Evolutionary conservation across 202 grass and related monocot genomes (phyloP).

Genomic region (Musa balbisiana): DNA sequence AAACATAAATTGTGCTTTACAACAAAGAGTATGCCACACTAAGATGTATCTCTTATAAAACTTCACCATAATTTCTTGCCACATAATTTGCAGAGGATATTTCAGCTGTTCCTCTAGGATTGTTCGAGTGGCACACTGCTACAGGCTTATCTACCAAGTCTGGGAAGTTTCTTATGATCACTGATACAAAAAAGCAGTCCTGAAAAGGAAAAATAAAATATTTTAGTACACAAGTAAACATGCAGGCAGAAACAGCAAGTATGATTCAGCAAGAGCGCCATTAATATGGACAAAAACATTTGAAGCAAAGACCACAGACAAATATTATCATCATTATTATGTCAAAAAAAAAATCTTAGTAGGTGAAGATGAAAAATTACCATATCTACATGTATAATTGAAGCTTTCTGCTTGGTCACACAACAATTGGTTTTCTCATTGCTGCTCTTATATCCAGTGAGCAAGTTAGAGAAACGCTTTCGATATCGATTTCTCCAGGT

Average conservation of each 20-base stretch:
- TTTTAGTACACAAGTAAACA: constrained; percentile 13
- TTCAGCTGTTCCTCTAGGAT: constrained; percentile 90
- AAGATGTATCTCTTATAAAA: constrained; percentile 8
- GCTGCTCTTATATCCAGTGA: constrained; percentile 36
- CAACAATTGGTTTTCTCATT: constrained; percentile 20
- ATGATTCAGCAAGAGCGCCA: not conserved
- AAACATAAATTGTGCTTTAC: not conserved
- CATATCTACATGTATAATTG: constrained; percentile 87
- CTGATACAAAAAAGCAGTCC: constrained; percentile 97
- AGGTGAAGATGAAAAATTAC: constrained; percentile 29
- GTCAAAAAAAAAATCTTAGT: not conserved
- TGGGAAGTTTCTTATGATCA: constrained; percentile 73
- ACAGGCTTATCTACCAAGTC: constrained; percentile 80
- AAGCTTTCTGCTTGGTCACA: constrained; percentile 43
- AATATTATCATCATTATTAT: not conserved
- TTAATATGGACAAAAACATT: not conserved
- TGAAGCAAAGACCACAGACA: not conserved
- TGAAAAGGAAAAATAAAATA: constrained; percentile 26
- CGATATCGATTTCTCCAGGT: constrained; percentile 93
- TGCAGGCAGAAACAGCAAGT: not conserved
- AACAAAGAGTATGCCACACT: not conserved
- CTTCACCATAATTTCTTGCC: constrained; percentile 63
- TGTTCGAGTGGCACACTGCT: constrained; percentile 89
- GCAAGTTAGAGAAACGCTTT: constrained; percentile 58
- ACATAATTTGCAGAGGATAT: constrained; percentile 97